Evolutionary conservation across 805 yeast genomes (phyloP).

Genomic region (Kodamaea kaohsiungensis): DNA sequence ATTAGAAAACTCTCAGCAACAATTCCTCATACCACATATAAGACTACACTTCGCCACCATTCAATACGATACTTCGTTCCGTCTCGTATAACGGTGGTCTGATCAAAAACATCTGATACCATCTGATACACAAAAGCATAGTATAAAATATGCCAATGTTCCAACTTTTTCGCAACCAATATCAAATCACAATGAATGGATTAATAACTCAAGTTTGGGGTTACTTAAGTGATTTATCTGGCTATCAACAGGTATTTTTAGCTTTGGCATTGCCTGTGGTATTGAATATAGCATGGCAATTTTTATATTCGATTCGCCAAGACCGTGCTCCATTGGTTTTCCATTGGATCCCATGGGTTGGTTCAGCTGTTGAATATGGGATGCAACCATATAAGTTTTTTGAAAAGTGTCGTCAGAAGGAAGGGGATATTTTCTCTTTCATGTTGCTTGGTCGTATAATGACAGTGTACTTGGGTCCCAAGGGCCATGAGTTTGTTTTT

Average conservation of each 20-base stretch:
- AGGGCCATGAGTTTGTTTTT: constrained; percentile 94
- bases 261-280: constrained; percentile 29
- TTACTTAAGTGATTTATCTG: neutral
- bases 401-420: constrained; percentile 68
- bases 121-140: neutral
- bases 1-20: neutral
- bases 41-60: neutral
- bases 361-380: constrained; percentile 86
- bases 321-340: constrained; percentile 89
- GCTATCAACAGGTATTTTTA: neutral
- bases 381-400: constrained; percentile 94
- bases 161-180: constrained; percentile 1
- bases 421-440: constrained; percentile 93
- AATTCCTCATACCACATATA: neutral
- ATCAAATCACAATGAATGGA: neutral
- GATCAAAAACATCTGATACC: constrained; percentile 2
- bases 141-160: constrained; percentile 1
- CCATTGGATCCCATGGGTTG: constrained; percentile 94
- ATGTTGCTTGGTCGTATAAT: constrained; percentile 84
- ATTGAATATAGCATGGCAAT: constrained; percentile 65
- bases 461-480: constrained; percentile 96
- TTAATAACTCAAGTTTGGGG: neutral
- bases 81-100: neutral
- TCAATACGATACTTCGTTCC: neutral
- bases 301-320: constrained; percentile 61